Conservation (phyloP, 2,329 filamentous ascomycete species). For the Ophiostoma ips region DNA sequence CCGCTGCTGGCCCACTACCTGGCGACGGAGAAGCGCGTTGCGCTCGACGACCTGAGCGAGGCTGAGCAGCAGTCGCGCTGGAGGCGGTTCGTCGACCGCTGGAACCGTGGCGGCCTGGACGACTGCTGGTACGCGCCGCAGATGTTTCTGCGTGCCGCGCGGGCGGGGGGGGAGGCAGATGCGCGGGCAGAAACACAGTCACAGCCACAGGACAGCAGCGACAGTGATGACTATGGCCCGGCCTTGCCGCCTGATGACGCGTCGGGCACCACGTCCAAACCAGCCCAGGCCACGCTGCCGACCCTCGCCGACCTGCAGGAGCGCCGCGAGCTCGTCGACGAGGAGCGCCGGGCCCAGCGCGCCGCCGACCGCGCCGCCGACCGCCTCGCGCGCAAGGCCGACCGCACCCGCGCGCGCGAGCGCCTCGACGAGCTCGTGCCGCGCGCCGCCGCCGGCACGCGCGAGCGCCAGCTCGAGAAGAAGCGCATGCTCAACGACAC, state of each 20-base stretch:
- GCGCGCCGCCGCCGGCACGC: constrained; percentile 68
- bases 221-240: constrained; percentile 4
- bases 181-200: neutral
- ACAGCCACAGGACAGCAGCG: neutral
- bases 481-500: constrained; percentile 56
- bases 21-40: neutral
- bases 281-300: constrained; percentile 49
- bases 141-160: constrained; percentile 32
- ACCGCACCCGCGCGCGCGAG: constrained; percentile 54
- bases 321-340: constrained; percentile 33
- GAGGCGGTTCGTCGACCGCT: constrained; percentile 86
- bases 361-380: constrained; percentile 28
- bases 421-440: constrained; percentile 72
- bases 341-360: constrained; percentile 26
- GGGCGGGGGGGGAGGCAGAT: constrained; percentile 26
- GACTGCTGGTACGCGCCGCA: constrained; percentile 88
- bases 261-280: constrained; percentile 24
- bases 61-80: constrained; percentile 71
- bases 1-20: neutral
- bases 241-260: constrained; percentile 14
- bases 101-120: constrained; percentile 79
- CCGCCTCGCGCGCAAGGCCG: constrained; percentile 45
- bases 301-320: constrained; percentile 59
- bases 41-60: constrained; percentile 23
- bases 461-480: constrained; percentile 80